Base-by-base conservation (phyloP, 139 green algal species). In the Closterium sp. region DNA sequence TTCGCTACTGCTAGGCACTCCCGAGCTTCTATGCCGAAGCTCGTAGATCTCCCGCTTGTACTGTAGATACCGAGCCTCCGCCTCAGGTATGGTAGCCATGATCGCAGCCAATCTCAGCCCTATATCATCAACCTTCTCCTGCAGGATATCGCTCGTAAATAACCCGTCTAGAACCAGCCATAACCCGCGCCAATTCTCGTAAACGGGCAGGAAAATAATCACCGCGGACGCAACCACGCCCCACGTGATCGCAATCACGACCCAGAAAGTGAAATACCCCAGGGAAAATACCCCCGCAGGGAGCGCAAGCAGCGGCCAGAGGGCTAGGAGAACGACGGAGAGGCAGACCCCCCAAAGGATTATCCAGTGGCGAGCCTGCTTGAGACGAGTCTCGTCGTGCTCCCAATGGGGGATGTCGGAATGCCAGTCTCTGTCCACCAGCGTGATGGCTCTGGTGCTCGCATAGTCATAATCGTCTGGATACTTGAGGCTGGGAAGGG, bases 251-350 rank as follows among this genome's bases (percentile, higher is more conserved):
- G 95, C 95, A n/a, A 97, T 93, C n/a, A 96, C 89, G 19, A 70
- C 96, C 96, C 96, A 97, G 88, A 97, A 96, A 31, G 89, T 95
- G 94, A 97, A 97, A 92, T 97, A 97, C 30, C 95, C 96, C 88
- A 96, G 88, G 89, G 24, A 94, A 94, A 97, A 97, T 29, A 97
- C 95, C 42, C 94, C 92, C 9, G 96, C 96, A 19, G 96, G 95
- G n/a, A 97, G 95, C 0, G 96, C 95, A 19, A 97, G 93, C 19
- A 95, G 27, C 17, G 96, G 96, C 96, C 96, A 97, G 27, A 97
- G 6, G 50, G 96, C 62, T 85, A 97, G 94, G 32, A 97, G 95
- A 29, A 97, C 88, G 45, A 97, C 17, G 79, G 96, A 95, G 62
- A 97, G 94, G 85, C 90, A 31, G 73, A 90, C 91, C 45, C 96